These are phyloP conservation scores for Sclerotinia minor DNA, from an alignment of 2,329 filamentous ascomycete genomes.

Conservation along the genomic window DNA sequence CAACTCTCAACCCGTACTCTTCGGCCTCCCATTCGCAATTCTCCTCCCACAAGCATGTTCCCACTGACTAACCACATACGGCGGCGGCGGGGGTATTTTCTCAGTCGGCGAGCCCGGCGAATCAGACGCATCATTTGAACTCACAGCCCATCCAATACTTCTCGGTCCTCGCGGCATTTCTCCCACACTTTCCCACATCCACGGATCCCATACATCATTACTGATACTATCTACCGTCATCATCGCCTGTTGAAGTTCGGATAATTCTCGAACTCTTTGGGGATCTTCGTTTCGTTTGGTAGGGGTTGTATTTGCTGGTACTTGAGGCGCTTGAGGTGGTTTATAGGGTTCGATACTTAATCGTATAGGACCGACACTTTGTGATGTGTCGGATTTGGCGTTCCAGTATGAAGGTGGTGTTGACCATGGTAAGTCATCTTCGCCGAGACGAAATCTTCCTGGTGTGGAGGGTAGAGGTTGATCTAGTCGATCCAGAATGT, in stretches of 20 bases:
- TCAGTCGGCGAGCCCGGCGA: constrained; percentile 9
- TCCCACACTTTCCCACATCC: constrained; percentile 36
- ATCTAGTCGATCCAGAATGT: constrained; percentile 5
- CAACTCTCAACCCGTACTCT: constrained; percentile 28
- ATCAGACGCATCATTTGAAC: constrained; percentile 29
- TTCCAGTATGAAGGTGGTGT: constrained; percentile 37
- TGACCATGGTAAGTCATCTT: constrained; percentile 40
- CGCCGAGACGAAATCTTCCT: constrained; percentile 40
- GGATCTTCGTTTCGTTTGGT: constrained; percentile 36
- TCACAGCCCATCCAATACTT: constrained; percentile 40
- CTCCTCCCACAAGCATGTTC: constrained; percentile 28
- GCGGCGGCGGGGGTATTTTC: constrained; percentile 28
- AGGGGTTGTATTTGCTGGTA: constrained; percentile 15
- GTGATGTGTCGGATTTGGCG: constrained; percentile 23
- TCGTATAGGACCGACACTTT: neutral
- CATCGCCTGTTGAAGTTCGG: constrained; percentile 40
- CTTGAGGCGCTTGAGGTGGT: neutral
- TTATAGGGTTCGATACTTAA: neutral
- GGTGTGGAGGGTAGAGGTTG: constrained; percentile 38
- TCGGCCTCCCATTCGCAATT: constrained; percentile 26
- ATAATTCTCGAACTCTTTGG: constrained; percentile 36
- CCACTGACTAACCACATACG: constrained; percentile 40
- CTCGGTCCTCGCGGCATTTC: constrained; percentile 35
- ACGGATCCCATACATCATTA: constrained; percentile 37
- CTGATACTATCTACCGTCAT: constrained; percentile 41